These are phyloP conservation scores for Grosmannia penicillata DNA, from an alignment of 2,329 filamentous ascomycete species.

Conservation along the genomic window DNA sequence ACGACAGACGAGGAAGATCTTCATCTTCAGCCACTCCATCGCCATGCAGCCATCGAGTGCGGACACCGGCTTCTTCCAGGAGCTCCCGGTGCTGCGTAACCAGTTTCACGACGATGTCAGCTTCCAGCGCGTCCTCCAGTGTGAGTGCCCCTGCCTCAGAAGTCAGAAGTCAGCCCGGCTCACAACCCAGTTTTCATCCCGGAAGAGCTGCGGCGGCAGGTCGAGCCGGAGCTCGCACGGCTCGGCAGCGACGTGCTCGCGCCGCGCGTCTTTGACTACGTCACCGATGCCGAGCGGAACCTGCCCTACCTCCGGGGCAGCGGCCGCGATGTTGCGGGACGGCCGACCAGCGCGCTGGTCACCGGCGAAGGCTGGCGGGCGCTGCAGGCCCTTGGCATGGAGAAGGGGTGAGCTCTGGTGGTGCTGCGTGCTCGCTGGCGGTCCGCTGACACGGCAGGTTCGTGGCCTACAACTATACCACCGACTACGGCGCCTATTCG, in stretches of 20 bases:
- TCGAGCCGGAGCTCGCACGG: slow-evolving; percentile 27
- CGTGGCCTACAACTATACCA: slow-evolving; percentile 45
- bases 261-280: slow-evolving; percentile 36
- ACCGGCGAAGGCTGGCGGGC: slow-evolving; percentile 53
- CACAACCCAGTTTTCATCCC: slow-evolving; percentile 32
- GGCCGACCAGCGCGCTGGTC: slow-evolving; percentile 41
- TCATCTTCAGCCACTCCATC: neutral
- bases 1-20: too few species aligned
- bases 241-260: slow-evolving; percentile 39
- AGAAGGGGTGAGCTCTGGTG: slow-evolving; percentile 27
- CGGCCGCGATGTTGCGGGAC: slow-evolving; percentile 47
- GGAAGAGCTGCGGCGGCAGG: slow-evolving; percentile 19
- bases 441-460: slow-evolving; percentile 20
- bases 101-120: slow-evolving; percentile 41
- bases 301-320: slow-evolving; percentile 42
- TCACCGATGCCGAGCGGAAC: slow-evolving; percentile 51
- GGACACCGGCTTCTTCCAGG: slow-evolving; percentile 41
- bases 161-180: neutral
- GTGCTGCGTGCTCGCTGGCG: neutral
- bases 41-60: slow-evolving; percentile 28
- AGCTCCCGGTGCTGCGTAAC: slow-evolving; percentile 34
- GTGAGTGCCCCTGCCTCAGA: slow-evolving; percentile 19
- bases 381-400: slow-evolving; percentile 42
- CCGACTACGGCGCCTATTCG: slow-evolving; percentile 31
- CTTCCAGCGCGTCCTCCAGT: slow-evolving; percentile 33